Percentiles rank a stretch among this genome's conserved stretches.
These are phyloP conservation scores for Inonotus obliquus DNA, from an alignment of 1,284 basidiomycete species.

Conservation along the genomic window DNA sequence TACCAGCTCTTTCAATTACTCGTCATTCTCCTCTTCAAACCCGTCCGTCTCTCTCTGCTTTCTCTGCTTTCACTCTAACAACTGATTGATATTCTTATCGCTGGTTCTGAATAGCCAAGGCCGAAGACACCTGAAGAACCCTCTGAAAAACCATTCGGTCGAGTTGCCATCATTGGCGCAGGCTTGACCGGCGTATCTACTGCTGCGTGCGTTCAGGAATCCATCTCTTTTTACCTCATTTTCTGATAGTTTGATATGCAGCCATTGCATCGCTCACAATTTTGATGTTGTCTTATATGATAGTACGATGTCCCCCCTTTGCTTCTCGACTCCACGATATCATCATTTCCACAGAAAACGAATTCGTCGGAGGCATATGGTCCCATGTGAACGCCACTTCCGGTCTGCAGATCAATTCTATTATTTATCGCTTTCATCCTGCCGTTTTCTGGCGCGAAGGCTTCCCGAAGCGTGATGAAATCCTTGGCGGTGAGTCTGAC, in stretches of 20 bases:
- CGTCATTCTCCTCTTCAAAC: constrained; percentile 40
- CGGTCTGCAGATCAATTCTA: constrained; percentile 56
- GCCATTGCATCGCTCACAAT: constrained; percentile 47
- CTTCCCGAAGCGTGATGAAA: constrained; percentile 55
- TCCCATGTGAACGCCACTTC: constrained; percentile 55
- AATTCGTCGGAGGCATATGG: constrained; percentile 53
- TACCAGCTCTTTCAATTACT: constrained; percentile 36
- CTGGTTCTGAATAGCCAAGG: constrained; percentile 14
- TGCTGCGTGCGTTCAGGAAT: constrained; percentile 33
- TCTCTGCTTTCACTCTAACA: neutral
- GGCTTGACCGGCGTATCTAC: constrained; percentile 48
- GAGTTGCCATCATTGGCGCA: constrained; percentile 50
- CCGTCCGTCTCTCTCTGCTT: constrained; percentile 27
- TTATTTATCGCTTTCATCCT: constrained; percentile 40
- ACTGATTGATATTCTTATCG: constrained; percentile 17
- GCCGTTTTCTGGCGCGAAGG: constrained; percentile 28
- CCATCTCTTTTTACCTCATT: neutral
- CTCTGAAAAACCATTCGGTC: constrained; percentile 31
- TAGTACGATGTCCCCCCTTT: constrained; percentile 23
- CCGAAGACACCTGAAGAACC: constrained; percentile 29
- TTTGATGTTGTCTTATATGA: constrained; percentile 54
- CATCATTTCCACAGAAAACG: constrained; percentile 20
- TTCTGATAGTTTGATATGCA: constrained; percentile 12
- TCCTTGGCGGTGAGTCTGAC: constrained; percentile 37
- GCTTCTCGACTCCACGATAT: neutral